These are phyloP conservation scores for Salinomyces thailandicus DNA, from an alignment of 2,329 filamentous ascomycete species.

Conservation along the genomic window DNA sequence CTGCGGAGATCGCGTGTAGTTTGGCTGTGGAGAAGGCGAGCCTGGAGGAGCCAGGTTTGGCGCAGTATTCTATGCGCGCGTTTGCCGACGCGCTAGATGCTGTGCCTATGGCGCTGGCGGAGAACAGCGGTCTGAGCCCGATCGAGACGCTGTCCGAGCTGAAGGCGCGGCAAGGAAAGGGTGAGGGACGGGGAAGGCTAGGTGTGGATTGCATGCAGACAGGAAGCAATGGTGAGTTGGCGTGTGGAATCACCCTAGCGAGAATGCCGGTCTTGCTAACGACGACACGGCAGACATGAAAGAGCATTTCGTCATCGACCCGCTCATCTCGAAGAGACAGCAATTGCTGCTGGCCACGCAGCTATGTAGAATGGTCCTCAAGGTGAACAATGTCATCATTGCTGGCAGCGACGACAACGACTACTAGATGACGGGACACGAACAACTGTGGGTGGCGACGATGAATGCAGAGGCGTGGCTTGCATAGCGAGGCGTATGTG, in stretches of 20 bases:
- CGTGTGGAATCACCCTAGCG: neutral
- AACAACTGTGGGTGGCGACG: no score
- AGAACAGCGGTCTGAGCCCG: conserved; percentile 92
- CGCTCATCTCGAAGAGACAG: conserved; percentile 94
- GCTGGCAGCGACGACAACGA: conserved; percentile 79
- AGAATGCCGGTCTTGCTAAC: conserved; percentile 2
- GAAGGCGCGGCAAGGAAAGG: conserved; percentile 91
- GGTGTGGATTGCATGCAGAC: conserved; percentile 97
- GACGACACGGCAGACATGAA: conserved; percentile 63
- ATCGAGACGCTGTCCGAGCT: conserved; percentile 91
- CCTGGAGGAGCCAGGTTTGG: conserved; percentile 80
- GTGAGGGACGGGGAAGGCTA: conserved; percentile 60
- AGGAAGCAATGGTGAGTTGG: conserved; percentile 63
- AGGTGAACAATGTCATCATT: conserved; percentile 92
- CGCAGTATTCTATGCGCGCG: conserved; percentile 98
- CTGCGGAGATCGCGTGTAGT: conserved; percentile 94
- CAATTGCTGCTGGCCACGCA: conserved; percentile 94
- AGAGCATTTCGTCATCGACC: conserved; percentile 95
- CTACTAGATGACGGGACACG: no score
- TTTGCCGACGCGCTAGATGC: conserved; percentile 91
- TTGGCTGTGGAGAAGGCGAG: conserved; percentile 92
- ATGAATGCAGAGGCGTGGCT: no score
- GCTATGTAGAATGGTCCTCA: conserved; percentile 94
- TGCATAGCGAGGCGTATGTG: no score
- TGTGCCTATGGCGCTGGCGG: conserved; percentile 88